Evolutionary conservation across 1,139 yeast species (phyloP), one percentile per base, ranked within the genome.

Genomic region (Arxiozyma bovina): DNA sequence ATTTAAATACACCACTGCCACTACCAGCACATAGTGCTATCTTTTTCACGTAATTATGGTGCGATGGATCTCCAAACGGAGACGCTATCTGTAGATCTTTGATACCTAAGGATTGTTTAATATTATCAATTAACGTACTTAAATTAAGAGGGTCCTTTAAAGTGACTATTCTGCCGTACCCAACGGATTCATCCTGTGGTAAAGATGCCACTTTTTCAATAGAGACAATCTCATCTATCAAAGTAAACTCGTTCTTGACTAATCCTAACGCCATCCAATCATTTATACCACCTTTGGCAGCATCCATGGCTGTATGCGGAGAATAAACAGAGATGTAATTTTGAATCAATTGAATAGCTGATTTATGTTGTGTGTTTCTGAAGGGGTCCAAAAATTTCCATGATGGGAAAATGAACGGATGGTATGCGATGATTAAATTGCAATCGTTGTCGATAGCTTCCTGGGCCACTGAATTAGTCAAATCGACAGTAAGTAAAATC

Each of bases 1-100:
- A 53, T 46, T 61, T 63, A 59, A 74, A 74, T 2, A 80, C 81
- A 0, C 85, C 84, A 0, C 87, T 83, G 0, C 99, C 99, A 4
- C 96, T 87, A 0, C 99, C 99, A 4, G 99, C 99, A 70, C 99
- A 93, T 23, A 93, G 70, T 0, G 97, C 98, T n/a, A 90, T 75
- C 0, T 77, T 74, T 23, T 68, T 69, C 45, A 87, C 74, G 6
- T 70, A 71, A n/a, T 23, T 49, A 18, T 68, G 71, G n/a, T 62
- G 60, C 15, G 60, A 54, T 34, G 61, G 53, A 45, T 71, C 70
- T 12, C 67, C 58, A 12, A 69, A 69, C 1, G 76, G 71, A 0
- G 77, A 74, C 1, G 90, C 90, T 1, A 89, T 80, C 67, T 87
- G 96, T 11, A 91, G 73, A 59, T 82, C 73, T 0, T 69, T 55